Conservation (phyloP, 768 basidiomycete species). For the Tulasnella sp. region DNA sequence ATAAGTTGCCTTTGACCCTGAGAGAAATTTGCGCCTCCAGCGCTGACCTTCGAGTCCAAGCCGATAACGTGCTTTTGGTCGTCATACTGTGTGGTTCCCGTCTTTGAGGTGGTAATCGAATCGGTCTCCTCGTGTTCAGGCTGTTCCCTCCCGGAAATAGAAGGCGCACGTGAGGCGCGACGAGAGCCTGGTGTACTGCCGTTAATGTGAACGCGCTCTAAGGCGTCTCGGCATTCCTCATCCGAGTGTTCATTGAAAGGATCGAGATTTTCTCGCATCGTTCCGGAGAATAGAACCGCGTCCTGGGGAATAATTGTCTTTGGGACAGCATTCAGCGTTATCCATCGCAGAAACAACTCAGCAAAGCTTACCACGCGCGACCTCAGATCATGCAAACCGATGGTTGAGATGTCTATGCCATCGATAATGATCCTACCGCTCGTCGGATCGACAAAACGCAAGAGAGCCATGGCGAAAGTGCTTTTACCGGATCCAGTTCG, state of each 20-base stretch:
- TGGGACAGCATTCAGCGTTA: neutral
- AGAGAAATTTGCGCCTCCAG: slow-evolving; percentile 84
- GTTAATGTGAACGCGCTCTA: slow-evolving; percentile 72
- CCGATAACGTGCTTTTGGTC: slow-evolving; percentile 29
- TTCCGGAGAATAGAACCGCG: slow-evolving; percentile 55
- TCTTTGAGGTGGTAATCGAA: neutral
- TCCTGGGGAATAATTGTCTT: slow-evolving; percentile 34
- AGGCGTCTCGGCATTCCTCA: slow-evolving; percentile 64
- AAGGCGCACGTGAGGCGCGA: slow-evolving; percentile 36
- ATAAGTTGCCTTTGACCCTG: slow-evolving; percentile 85
- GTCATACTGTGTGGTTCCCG: neutral
- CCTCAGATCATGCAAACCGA: slow-evolving; percentile 76
- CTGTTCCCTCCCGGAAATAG: slow-evolving; percentile 28
- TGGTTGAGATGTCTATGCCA: slow-evolving; percentile 76
- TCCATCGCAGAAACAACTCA: neutral
- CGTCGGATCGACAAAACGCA: slow-evolving; percentile 75
- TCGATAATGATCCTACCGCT: slow-evolving; percentile 70
- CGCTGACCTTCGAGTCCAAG: slow-evolving; percentile 68
- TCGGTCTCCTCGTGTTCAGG: slow-evolving; percentile 29
- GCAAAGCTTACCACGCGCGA: slow-evolving; percentile 28
- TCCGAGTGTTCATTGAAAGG: slow-evolving; percentile 61
- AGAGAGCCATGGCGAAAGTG: slow-evolving; percentile 74
- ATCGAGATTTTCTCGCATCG: slow-evolving; percentile 36
- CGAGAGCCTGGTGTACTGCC: slow-evolving; percentile 40
- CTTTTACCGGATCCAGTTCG: slow-evolving; percentile 49